phyloP scores from a whole-genome alignment of 2,329 filamentous ascomycete genomes.

The Epichloe brachyelytri region DNA sequence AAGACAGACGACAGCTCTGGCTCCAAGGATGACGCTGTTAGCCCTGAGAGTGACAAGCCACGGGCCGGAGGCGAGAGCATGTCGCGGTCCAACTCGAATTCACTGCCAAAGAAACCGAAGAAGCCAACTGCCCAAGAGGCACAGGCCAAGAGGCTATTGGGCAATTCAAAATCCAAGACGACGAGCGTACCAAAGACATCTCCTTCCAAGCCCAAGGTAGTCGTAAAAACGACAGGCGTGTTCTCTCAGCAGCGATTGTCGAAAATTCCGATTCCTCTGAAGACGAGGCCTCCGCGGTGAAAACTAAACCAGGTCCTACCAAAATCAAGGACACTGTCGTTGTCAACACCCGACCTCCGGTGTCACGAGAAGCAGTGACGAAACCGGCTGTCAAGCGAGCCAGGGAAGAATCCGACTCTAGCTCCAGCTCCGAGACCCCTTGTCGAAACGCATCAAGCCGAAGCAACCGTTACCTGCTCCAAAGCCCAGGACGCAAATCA shows the following conservation, averaged over 20 bases:
- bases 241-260: slow-evolving; percentile 43
- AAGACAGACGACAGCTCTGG: slow-evolving; percentile 35
- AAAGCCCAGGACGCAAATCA: slow-evolving; percentile 30
- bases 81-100: slow-evolving; percentile 38
- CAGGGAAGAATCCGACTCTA: slow-evolving; percentile 40
- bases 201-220: slow-evolving; percentile 28
- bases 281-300: slow-evolving; percentile 26
- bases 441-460: slow-evolving; percentile 44
- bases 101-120: slow-evolving; percentile 40
- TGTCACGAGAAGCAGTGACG: slow-evolving; percentile 19
- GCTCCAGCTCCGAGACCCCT: slow-evolving; percentile 45
- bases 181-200: slow-evolving; percentile 19
- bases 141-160: slow-evolving; percentile 42
- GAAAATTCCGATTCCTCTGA: slow-evolving; percentile 43
- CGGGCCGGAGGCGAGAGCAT: slow-evolving; percentile 27
- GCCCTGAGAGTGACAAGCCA: slow-evolving; percentile 16
- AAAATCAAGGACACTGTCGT: slow-evolving; percentile 21
- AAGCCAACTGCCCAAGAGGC: slow-evolving; percentile 40
- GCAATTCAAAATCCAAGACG: slow-evolving; percentile 22
- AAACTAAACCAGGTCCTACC: slow-evolving; percentile 16
- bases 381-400: slow-evolving; percentile 34
- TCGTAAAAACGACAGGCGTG: slow-evolving; percentile 25
- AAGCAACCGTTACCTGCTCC: slow-evolving; percentile 25
- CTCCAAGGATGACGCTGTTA: slow-evolving; percentile 25
- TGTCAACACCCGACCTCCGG: slow-evolving; percentile 20